phyloP scores from a whole-genome alignment of 1,284 basidiomycete species.

The Butyriboletus appendiculatus region DNA sequence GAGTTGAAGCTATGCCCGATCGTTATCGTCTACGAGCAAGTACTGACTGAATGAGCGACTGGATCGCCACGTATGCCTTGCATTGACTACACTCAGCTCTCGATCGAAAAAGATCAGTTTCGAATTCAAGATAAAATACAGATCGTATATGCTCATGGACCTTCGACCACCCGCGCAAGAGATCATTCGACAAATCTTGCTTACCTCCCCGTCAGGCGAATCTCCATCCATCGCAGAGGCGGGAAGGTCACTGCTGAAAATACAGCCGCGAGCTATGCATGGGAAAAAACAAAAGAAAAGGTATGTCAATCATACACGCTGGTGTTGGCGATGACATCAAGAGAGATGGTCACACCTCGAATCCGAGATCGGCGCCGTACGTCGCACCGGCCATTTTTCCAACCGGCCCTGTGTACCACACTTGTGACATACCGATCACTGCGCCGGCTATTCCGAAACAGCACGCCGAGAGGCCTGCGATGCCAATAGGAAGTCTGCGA shows the following conservation, averaged over 20 bases:
- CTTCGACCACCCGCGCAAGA: neutral
- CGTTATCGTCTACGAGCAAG: no score
- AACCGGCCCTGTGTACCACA: conserved; percentile 56
- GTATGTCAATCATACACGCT: neutral
- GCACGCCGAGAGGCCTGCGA: conserved; percentile 53
- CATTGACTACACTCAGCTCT: no score
- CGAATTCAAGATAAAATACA: neutral
- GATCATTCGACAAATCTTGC: neutral
- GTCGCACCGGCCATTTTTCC: conserved; percentile 43
- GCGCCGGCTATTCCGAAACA: conserved; percentile 49
- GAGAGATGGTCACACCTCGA: conserved; percentile 43
- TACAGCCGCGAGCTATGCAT: conserved; percentile 41
- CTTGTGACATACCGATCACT: conserved; percentile 50
- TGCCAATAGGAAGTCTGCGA: conserved; percentile 52
- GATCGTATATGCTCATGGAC: neutral
- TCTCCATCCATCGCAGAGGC: conserved; percentile 47
- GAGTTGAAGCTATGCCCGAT: no score
- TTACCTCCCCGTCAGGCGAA: conserved; percentile 42
- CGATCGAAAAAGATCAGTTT: neutral
- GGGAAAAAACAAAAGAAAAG: neutral
- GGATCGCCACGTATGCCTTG: no score
- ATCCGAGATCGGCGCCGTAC: conserved; percentile 57
- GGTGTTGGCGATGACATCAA: neutral
- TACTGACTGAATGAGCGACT: no score
- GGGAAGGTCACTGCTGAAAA: conserved; percentile 45